Base-by-base conservation (phyloP, 148 eudicot genomes). In the Salicornia ramosissima region DNA sequence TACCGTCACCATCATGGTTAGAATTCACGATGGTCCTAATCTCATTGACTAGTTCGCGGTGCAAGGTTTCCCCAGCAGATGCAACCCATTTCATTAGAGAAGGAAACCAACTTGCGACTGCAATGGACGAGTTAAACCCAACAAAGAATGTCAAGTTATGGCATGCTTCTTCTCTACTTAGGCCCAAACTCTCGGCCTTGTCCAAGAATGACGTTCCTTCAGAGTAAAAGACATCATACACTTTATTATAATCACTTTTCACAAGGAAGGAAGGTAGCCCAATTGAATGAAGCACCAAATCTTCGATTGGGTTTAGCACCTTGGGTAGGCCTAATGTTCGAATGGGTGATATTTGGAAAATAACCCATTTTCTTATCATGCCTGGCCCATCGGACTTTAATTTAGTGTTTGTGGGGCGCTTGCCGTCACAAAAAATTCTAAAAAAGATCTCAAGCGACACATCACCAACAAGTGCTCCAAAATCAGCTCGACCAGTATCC, bases 81-180 rank as follows among this genome's bases (percentile, higher is more conserved):
- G 77, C 90, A 26, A 90, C 78, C 81, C 86, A 80, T 67, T 83
- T 86, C 68, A 91, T 68, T 40, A 88, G 6, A 22, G 45, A 31
- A 0, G 91, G 88, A 18, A 86, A 85, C 67, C 78, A 21, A 1
- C 11, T 57, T 31, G 78, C 78, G 81, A 90, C 91, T 5, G 85
- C 97, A 13, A 74, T 82, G 0, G 94, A 71, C 0, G 94, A 71
- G 42, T 83, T 91, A 49, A 88, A 86, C 0, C 89, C 89, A 0
- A 83, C 81, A 8, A 82, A 9, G 33, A 82, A 91, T 25, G 85
- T 74, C 3, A 88, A 58, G 55, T 91, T 91, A 58, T 91, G 94
- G 33, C 88, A 83, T 1, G 94, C 94, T 70, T 91, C 94, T 4
- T 85, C 88, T 53, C 81, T 63, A 10, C 71, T 60, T 6, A 91